phyloP scores from a whole-genome alignment of 2,329 filamentous ascomycete species.

The Ophiostoma sp. region DNA sequence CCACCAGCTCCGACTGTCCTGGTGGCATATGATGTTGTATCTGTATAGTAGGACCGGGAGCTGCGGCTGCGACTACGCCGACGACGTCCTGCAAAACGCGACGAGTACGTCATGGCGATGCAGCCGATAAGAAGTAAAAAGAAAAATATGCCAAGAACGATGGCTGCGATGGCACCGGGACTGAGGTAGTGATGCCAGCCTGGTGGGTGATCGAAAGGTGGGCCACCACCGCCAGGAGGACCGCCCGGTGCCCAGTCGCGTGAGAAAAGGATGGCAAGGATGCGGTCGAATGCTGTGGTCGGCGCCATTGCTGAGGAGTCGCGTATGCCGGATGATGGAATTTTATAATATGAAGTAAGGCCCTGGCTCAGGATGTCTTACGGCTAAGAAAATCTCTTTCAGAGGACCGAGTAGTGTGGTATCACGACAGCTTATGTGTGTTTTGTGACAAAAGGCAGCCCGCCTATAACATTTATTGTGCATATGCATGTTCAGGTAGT shows the following conservation, averaged over 20 bases:
- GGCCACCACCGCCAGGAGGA: background rate
- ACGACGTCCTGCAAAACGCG: background rate
- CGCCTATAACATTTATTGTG: background rate
- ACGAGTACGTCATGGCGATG: constrained; percentile 14
- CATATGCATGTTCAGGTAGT: constrained; percentile 5
- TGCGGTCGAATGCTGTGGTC: background rate
- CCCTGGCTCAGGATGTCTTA: too few relatives aligned
- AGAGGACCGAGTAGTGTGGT: background rate
- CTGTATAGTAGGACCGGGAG: background rate
- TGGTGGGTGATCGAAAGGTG: background rate
- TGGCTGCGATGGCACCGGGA: constrained; percentile 15
- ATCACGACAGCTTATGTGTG: background rate
- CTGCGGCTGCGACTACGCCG: background rate
- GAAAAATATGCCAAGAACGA: constrained; percentile 13
- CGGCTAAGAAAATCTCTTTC: too few relatives aligned
- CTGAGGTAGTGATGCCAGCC: constrained; percentile 10
- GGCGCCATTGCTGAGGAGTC: background rate
- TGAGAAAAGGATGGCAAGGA: background rate
- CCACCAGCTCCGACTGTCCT: background rate
- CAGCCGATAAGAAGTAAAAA: constrained; percentile 11
- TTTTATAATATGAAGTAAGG: background rate
- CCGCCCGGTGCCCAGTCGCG: constrained; percentile 11
- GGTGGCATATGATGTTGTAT: background rate
- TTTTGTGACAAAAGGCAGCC: background rate
- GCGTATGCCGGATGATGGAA: too few relatives aligned